Conservation (phyloP, 768 basidiomycete species). For the Vararia minispora region DNA sequence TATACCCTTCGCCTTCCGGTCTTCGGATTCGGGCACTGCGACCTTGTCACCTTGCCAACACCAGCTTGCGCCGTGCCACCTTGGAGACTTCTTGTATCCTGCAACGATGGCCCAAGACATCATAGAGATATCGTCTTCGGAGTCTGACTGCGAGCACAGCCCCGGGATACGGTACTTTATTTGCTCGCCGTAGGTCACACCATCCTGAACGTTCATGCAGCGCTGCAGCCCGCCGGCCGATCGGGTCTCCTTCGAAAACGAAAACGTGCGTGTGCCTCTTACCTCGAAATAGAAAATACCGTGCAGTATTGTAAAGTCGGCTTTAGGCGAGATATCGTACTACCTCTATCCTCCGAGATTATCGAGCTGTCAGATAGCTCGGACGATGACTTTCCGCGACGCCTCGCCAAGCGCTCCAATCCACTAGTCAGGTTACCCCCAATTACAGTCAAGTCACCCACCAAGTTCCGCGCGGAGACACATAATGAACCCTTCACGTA, state of each 20-base stretch:
- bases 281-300: neutral
- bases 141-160: neutral
- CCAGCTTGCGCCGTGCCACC: too few relatives aligned
- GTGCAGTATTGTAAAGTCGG: neutral
- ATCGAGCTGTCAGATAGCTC: conserved; percentile 2
- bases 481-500: neutral
- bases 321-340: too few relatives aligned
- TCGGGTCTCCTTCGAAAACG: neutral
- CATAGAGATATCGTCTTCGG: neutral
- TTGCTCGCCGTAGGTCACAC: neutral
- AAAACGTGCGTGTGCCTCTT: neutral
- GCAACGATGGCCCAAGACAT: too few relatives aligned
- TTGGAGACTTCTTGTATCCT: too few relatives aligned
- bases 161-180: neutral
- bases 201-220: neutral
- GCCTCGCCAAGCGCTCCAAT: neutral
- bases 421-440: too few relatives aligned
- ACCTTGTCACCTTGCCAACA: too few relatives aligned
- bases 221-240: neutral
- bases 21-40: too few relatives aligned
- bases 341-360: too few relatives aligned
- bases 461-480: too few relatives aligned
- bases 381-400: neutral
- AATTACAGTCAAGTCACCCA: too few relatives aligned
- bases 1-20: too few relatives aligned